A percentile compares a stretch with the other conserved stretches of the same genome.
Evolutionary conservation across 2,329 filamentous ascomycete genomes (phyloP).

Genomic region (Pseudocercospora vitis): DNA sequence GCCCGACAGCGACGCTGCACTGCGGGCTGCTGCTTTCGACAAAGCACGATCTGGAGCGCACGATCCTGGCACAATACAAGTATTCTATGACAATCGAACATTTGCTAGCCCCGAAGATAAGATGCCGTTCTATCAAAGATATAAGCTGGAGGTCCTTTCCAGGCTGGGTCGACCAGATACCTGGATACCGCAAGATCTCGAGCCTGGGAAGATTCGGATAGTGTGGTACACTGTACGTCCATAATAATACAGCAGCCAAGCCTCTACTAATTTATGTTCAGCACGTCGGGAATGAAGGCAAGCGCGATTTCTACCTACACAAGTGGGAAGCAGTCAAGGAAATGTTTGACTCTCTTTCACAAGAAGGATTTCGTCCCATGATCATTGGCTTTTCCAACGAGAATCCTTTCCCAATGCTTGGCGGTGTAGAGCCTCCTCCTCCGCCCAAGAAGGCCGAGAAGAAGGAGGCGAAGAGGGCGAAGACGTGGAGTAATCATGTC

Average conservation of each 20-base stretch:
- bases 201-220: conserved; percentile 33
- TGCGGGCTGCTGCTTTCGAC: conserved; percentile 23
- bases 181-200: conserved; percentile 28
- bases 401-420: conserved; percentile 39
- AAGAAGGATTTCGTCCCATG: conserved; percentile 36
- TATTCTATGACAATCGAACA: conserved; percentile 37
- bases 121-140: conserved; percentile 29
- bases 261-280: conserved; percentile 14
- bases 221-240: conserved; percentile 36
- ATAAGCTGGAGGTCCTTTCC: conserved; percentile 31
- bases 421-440: conserved; percentile 33
- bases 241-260: neutral
- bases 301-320: conserved; percentile 35
- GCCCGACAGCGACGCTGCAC: neutral
- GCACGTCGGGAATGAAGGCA: conserved; percentile 35
- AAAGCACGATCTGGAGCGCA: conserved; percentile 30
- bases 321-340: conserved; percentile 35
- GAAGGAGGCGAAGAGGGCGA: conserved; percentile 31
- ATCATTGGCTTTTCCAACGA: conserved; percentile 36
- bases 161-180: conserved; percentile 29
- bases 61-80: conserved; percentile 35
- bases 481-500: conserved; percentile 30
- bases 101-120: conserved; percentile 30
- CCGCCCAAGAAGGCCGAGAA: conserved; percentile 24
- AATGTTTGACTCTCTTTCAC: conserved; percentile 37